Base-by-base conservation (phyloP, 257 asterid species). In the Petunia axillaris region DNA sequence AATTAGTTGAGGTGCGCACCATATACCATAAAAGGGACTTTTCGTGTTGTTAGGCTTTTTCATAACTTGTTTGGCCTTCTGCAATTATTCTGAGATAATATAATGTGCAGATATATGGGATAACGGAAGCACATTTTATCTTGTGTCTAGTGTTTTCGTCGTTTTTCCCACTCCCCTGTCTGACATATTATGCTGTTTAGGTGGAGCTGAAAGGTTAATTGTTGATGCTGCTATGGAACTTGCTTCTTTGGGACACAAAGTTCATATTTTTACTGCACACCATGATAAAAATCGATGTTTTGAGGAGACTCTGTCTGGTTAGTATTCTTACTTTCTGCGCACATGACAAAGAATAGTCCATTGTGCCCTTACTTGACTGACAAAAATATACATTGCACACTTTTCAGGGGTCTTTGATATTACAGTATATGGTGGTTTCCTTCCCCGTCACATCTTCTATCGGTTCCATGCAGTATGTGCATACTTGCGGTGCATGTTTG, bases 201-300 rank as follows among this genome's bases (percentile, higher is more conserved):
- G 98, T 82, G 99, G 99, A 79, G 99, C 99, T n/a, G 97, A 95
- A 86, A 87, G 99, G 88, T 85, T 95, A 81, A 88, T 95, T 74
- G 99, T 95, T 58, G 98, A 95, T 84, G 95, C 97, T 78, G 97
- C 99, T 81, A 92, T 89, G 48, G 97, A 92, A 87, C 98, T 92
- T 87, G 85, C 98, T 46, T 86, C 97, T 48, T 11, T 82, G 7
- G 98, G 98, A 52, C 98, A 95, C 75, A 87, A 82, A 78, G 95
- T 95, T 81, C 96, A 91, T 81, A 87, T 93, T 83, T 95, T 95
- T 81, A 92, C 99, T n/a, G 86, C 99, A 8, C 97, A 92, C 90
- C 99, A 95, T 84, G 97, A 95, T 82, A 90, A 81, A 85, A 82
- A 85, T 4, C 96, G 93, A 54, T 95, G 99, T 81, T 95, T 95